Percentiles rank a stretch among this genome's conserved stretches.
These are phyloP conservation scores for Gaillardinia entomophila DNA, from an alignment of 805 yeast genomes.

Conservation along the genomic window DNA sequence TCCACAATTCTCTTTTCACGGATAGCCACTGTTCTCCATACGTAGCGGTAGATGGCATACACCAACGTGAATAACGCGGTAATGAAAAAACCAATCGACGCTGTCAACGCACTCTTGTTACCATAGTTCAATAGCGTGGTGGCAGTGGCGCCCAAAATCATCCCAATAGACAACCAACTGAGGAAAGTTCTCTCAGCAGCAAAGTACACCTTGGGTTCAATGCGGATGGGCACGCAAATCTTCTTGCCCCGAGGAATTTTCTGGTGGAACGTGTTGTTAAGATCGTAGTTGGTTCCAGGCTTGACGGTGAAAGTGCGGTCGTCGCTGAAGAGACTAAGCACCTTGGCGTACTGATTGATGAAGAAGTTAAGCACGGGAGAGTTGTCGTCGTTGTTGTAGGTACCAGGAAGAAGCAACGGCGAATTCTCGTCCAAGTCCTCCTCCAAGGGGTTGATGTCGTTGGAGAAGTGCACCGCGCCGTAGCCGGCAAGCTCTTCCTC, in stretches of 20 bases:
- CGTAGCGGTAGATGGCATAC: conserved; percentile 69
- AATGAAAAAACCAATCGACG: conserved; percentile 80
- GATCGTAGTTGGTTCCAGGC: conserved; percentile 40
- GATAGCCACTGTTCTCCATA: conserved; percentile 78
- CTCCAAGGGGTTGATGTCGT: conserved; percentile 41
- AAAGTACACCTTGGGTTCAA: conserved; percentile 98
- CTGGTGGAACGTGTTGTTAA: conserved; percentile 41
- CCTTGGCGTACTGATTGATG: conserved; percentile 25
- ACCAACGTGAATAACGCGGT: conserved; percentile 69
- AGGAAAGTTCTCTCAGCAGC: conserved; percentile 95
- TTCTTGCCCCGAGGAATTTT: conserved; percentile 83
- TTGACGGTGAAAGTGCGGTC: conserved; percentile 41
- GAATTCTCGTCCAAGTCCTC: conserved; percentile 45
- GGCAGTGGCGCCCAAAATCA: conserved; percentile 85
- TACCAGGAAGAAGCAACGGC: conserved; percentile 37
- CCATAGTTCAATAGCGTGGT: conserved; percentile 85
- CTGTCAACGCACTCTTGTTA: conserved; percentile 63
- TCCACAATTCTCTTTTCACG: conserved; percentile 76
- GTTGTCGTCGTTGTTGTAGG: conserved; percentile 17
- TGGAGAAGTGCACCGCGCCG: conserved; percentile 37
- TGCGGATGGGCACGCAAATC: conserved; percentile 89
- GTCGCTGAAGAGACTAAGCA: conserved; percentile 37
- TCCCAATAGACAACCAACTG: conserved; percentile 88
- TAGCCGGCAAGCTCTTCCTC: conserved; percentile 54
- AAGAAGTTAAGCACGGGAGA: conserved; percentile 30